Base-by-base conservation (phyloP, 257 asterid genomes). In the Lithospermum erythrorhizon region DNA sequence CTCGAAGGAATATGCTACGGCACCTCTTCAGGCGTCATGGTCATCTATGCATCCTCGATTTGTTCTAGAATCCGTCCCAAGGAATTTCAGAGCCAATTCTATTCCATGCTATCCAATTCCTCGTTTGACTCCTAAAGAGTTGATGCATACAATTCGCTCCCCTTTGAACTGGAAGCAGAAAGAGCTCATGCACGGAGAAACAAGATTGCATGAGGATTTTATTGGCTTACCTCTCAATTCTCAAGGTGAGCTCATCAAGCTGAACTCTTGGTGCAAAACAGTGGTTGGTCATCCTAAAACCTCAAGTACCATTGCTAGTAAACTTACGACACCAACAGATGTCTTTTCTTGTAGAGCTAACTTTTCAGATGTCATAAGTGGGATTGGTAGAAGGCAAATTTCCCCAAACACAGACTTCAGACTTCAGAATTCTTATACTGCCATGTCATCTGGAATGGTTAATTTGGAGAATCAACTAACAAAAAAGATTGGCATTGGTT, bases 171-270 rank as follows among this genome's bases (percentile, higher is more conserved):
- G 65, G 73, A 76, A 64, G 56, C 73, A 70, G 63, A 35, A 70
- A 57, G 67, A 51, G 47, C 47, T 68, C 49, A 19, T 57, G 56
- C 27, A 48, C 59, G 74, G 72, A 66, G 66, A 75, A 60, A 78
- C 58, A 57, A 55, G 77, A 64, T 21, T 55, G 23, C 64, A 60
- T 41, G 68, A 73, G 32, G 32, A 27, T 57, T 74, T 66, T 63
- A 65, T 82, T 58, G 82, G 94, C 20, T 82, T 87, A 79, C 94
- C 94, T 58, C 85, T 87, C 56, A 87, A 82, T 65, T 87, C 94
- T 35, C 88, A 75, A 20, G 93, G 95, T 60, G 88, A 80, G 72
- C 62, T 87, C 53, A 80, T 84, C 35, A 55, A 68, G 47, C 47
- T 65, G 63, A 77, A 66, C 62, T 75, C 86, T 57, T 71, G 66